Conservation (phyloP, 2,329 filamentous ascomycete species). For the Fonsecaea pugnacius region DNA sequence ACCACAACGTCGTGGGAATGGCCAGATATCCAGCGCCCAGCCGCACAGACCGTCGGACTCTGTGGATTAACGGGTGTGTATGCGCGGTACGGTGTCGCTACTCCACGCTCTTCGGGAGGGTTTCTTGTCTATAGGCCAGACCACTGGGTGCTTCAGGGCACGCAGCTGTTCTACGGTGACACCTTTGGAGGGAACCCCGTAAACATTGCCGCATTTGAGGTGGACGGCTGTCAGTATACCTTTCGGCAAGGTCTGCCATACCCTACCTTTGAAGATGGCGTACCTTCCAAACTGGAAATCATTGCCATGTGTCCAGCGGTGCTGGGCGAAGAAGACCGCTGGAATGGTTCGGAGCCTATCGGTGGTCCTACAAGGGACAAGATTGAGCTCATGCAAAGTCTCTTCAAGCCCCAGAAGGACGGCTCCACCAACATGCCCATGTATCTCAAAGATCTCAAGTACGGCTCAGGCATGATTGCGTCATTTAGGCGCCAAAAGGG, state of each 20-base stretch:
- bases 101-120: conserved; percentile 6
- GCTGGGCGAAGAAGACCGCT: conserved; percentile 3
- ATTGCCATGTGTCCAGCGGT: conserved; percentile 10
- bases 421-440: background rate
- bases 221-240: conserved; percentile 4
- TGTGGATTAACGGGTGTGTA: background rate
- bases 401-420: background rate
- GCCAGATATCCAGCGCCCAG: background rate
- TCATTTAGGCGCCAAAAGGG: background rate
- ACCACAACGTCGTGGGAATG: background rate
- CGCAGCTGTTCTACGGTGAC: conserved; percentile 6
- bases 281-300: conserved; percentile 1
- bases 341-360: background rate
- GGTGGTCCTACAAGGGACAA: background rate
- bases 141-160: conserved; percentile 5
- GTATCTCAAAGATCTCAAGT: background rate
- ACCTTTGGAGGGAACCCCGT: conserved; percentile 5
- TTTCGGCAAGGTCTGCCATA: conserved; percentile 5
- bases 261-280: conserved; percentile 1
- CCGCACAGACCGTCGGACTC: conserved; percentile 4
- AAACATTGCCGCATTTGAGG: conserved; percentile 7
- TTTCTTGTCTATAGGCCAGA: conserved; percentile 5
- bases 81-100: conserved; percentile 4
- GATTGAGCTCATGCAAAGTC: background rate
- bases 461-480: conserved; percentile 7